Base-by-base conservation (phyloP, 1,139 yeast species). In the Kodamaea suecica region DNA sequence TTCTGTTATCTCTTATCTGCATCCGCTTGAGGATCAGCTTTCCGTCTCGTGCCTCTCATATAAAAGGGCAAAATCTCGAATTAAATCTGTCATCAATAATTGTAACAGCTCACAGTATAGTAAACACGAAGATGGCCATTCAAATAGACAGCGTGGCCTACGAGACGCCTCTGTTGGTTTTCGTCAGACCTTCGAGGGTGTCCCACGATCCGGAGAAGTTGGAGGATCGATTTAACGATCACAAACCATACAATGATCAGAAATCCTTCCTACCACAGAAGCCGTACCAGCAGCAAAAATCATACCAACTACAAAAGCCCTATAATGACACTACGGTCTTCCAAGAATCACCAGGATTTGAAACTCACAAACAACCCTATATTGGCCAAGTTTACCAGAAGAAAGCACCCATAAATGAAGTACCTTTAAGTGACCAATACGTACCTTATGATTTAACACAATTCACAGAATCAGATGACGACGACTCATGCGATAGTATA, bases 381-480 rank as follows among this genome's bases (percentile, higher is more conserved):
- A n/a, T n/a, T n/a, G n/a, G n/a, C n/a, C n/a, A n/a, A n/a, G n/a
- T n/a, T n/a, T n/a, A n/a, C n/a, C n/a, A n/a, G n/a, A n/a, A n/a
- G n/a, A n/a, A n/a, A n/a, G n/a, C n/a, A n/a, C n/a, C n/a, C n/a
- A 9, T 19, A 6, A 6, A 19, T 12, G 26, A 16, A 11, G 34
- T 35, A 1, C 37, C 35, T 3, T 29, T 38, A 14, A 35, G 39
- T 17, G 41, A 38, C 23, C 35, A 38, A 27, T 38, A 38, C 29
- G 39, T 38, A 12, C 41, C 41, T 8, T 35, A 31, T 15, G 41
- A 38, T 16, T 31, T 38, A 29, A 38, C 41, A 10, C 34, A 33
- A n/a, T 38, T 33, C 17, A 23, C 33, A 13, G 39, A 38, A 8
- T 29, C 31, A 17, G 41, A 38, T 17, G 33, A 35, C 19, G 34